These are phyloP conservation scores for Syncephalastrum contaminatum DNA, from an alignment of 371 early-diverging fungal species.

Conservation along the genomic window DNA sequence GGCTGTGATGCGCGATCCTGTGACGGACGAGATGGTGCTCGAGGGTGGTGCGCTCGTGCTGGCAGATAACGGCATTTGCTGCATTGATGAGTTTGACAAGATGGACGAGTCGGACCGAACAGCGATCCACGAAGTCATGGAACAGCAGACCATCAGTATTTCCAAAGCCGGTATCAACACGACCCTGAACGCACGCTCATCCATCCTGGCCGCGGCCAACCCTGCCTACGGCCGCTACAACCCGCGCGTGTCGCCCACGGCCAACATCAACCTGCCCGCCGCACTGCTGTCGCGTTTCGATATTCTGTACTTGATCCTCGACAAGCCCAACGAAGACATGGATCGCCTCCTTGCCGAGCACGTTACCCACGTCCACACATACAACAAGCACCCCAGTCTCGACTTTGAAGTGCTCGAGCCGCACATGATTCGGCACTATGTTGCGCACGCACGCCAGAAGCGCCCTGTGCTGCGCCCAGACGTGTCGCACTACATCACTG, in stretches of 20 bases:
- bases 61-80: slow-evolving; percentile 91
- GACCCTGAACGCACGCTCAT: slow-evolving; percentile 88
- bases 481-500: slow-evolving; percentile 86
- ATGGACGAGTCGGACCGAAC: slow-evolving; percentile 91
- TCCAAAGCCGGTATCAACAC: slow-evolving; percentile 95
- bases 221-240: slow-evolving; percentile 88
- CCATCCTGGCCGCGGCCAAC: slow-evolving; percentile 91
- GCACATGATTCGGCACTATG: slow-evolving; percentile 80
- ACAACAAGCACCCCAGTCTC: slow-evolving; percentile 71
- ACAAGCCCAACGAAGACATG: slow-evolving; percentile 73
- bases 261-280: slow-evolving; percentile 97
- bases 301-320: slow-evolving; percentile 89
- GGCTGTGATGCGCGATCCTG: slow-evolving; percentile 82
- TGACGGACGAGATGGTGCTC: slow-evolving; percentile 87
- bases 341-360: slow-evolving; percentile 85
- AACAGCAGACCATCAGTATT: slow-evolving; percentile 94
- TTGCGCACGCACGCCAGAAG: slow-evolving; percentile 78
- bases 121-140: slow-evolving; percentile 96
- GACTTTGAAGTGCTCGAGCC: slow-evolving; percentile 69
- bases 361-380: slow-evolving; percentile 89
- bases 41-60: slow-evolving; percentile 94
- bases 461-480: slow-evolving; percentile 72
- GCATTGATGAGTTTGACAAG: slow-evolving; percentile 95
- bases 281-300: slow-evolving; percentile 98
- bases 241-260: slow-evolving; percentile 71